A percentile compares a stretch with the other conserved stretches of the same genome.
These are phyloP conservation scores for Canariomyces notabilis DNA, from an alignment of 2,329 filamentous ascomycete genomes.

Conservation along the genomic window DNA sequence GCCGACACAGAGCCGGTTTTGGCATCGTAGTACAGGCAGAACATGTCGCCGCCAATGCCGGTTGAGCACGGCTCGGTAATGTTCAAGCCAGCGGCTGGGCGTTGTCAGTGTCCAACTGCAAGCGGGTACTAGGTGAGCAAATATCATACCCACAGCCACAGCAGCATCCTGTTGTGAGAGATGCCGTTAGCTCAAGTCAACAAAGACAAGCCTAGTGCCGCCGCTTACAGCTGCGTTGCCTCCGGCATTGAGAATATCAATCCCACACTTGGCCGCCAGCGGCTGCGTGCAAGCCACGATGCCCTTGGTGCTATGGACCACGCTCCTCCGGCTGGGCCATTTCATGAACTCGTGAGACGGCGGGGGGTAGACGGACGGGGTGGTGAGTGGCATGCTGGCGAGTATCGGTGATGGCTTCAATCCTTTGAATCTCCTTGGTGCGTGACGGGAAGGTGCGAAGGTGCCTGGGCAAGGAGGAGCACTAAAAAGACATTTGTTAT, in stretches of 20 bases:
- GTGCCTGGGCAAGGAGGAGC: too few relatives aligned
- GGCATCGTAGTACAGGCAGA: constrained; percentile 87
- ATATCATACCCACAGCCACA: constrained; percentile 71
- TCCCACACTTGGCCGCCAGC: constrained; percentile 79
- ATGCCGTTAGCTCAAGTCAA: constrained; percentile 9
- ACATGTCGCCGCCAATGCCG: constrained; percentile 96
- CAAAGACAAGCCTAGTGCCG: neutral
- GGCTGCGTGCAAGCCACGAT: constrained; percentile 90
- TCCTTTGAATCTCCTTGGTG: too few relatives aligned
- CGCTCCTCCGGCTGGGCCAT: constrained; percentile 78
- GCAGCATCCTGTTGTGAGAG: constrained; percentile 71
- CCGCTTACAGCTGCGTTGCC: constrained; percentile 83
- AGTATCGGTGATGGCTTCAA: neutral
- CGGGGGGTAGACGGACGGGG: constrained; percentile 43
- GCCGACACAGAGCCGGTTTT: constrained; percentile 75
- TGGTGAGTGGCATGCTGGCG: constrained; percentile 43
- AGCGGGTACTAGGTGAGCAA: neutral
- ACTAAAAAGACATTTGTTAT: too few relatives aligned
- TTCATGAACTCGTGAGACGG: constrained; percentile 49
- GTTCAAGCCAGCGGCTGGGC: constrained; percentile 79
- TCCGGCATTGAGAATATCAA: constrained; percentile 77
- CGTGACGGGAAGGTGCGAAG: too few relatives aligned
- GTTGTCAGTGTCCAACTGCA: neutral
- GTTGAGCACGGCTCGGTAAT: constrained; percentile 90
- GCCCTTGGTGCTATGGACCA: constrained; percentile 87